Evolutionary conservation across 164 flowering plant genomes (phyloP), one percentile per base, ranked within the genome.

Genomic region (Euptelea pleiosperma): DNA sequence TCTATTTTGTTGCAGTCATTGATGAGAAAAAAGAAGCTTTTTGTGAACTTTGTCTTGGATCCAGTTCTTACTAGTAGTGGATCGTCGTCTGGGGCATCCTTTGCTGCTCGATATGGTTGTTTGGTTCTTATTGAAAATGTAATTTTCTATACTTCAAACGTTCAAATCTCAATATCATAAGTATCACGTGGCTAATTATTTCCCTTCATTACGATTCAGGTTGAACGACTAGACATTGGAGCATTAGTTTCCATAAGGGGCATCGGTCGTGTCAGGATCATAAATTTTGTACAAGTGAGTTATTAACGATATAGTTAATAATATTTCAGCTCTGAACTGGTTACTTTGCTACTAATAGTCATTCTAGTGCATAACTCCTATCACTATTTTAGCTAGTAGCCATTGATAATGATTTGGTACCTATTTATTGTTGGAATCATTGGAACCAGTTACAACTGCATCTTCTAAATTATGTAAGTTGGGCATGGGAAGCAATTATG

Each of bases 31-130:
- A 70, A 78, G 55, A 85, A 75, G 54, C 61, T 75, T 31, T 85
- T 85, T 66, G 91, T 85, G 62, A 86, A 82, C 66, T 81, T 85
- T 69, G 86, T 85, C 65, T 63, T 85, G 70, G 87, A 82, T 59
- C 87, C 83, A 12, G 63, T 82, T 57, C 34, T 56, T 37, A 19
- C 67, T 6, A 52, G 58, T 6, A 52, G 58, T 55, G 57, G 62
- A 42, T 64, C 81, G 40, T 69, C 72, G 21, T 25, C 62, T 48
- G 82, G 66, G 57, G 69, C 73, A 47, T 77, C 86, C 24, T 82
- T 82, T 79, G 86, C 87, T 48, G 87, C 87, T 57, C 72, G 78
- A 77, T 73, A 73, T 67, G 86, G 80, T 47, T 82, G 86, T 63
- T 71, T 85, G 73, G 86, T 76, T 56, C 29, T 55, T 2, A 69